Evolutionary conservation across 2,329 filamentous ascomycete genomes (phyloP).

Genomic region (Ambrosiella xylebori): DNA sequence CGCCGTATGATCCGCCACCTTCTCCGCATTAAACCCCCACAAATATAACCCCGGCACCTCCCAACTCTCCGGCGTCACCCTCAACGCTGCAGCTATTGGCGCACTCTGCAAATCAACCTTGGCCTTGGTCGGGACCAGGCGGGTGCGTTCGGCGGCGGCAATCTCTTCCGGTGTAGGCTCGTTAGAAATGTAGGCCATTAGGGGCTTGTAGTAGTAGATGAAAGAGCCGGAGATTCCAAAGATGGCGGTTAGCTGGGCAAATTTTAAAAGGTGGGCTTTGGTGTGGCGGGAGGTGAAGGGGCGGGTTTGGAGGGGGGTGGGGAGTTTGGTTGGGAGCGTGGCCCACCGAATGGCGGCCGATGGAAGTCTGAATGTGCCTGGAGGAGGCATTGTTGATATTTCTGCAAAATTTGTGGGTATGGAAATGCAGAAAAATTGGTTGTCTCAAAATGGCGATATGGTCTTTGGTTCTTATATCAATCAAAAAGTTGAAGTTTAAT

Average conservation of each 20-base stretch:
- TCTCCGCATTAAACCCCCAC: constrained; percentile 78
- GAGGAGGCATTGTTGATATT: constrained; percentile 4
- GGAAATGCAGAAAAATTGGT: neutral
- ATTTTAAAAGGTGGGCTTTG: constrained; percentile 2
- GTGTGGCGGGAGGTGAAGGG: constrained; percentile 5
- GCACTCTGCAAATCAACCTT: constrained; percentile 68
- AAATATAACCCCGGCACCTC: constrained; percentile 76
- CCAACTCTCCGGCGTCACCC: constrained; percentile 37
- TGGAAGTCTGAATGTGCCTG: constrained; percentile 3
- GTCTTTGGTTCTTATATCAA: neutral
- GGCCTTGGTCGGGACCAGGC: constrained; percentile 39
- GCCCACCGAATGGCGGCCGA: constrained; percentile 8
- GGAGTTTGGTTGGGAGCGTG: neutral
- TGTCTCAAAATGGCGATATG: neutral
- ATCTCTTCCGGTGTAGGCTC: constrained; percentile 13
- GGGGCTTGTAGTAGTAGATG: constrained; percentile 13
- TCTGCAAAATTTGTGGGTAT: neutral
- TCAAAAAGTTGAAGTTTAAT: neutral
- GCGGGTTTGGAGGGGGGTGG: neutral
- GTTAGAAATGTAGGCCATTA: constrained; percentile 2
- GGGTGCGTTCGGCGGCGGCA: constrained; percentile 45
- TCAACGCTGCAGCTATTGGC: constrained; percentile 13
- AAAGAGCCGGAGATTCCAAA: constrained; percentile 12
- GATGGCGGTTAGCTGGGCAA: constrained; percentile 4
- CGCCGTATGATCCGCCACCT: constrained; percentile 72